Conservation (phyloP, 139 green algal species). For the Dunaliella primolecta region DNA sequence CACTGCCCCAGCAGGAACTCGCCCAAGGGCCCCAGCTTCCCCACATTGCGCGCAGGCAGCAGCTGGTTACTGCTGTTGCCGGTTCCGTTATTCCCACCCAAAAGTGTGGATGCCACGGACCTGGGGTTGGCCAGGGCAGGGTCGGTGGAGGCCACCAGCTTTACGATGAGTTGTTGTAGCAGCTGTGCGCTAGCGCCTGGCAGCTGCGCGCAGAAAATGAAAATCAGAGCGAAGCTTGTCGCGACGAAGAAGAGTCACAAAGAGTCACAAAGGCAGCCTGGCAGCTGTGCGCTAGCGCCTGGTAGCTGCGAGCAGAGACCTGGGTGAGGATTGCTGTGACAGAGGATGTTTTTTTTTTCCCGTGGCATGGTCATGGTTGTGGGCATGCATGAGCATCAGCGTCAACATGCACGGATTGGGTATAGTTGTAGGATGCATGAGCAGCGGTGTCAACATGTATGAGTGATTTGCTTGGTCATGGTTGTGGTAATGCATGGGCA, state of each 20-base stretch:
- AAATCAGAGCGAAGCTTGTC: too few relatives aligned
- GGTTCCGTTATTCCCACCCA: not conserved
- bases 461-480: too few relatives aligned
- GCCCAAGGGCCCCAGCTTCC: constrained; percentile 40
- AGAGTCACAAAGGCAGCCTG: too few relatives aligned
- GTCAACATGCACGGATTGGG: too few relatives aligned
- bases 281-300: not conserved
- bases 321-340: too few relatives aligned
- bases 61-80: not conserved
- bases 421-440: too few relatives aligned
- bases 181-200: constrained; percentile 20
- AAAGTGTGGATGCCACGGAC: constrained; percentile 17
- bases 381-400: too few relatives aligned
- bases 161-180: constrained; percentile 22
- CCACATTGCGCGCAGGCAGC: constrained; percentile 3
- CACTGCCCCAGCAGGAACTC: constrained; percentile 50
- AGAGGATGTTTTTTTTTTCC: too few relatives aligned
- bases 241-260: too few relatives aligned
- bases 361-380: too few relatives aligned
- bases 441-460: too few relatives aligned
- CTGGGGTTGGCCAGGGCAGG: constrained; percentile 27
- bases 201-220: constrained; percentile 21
- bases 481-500: too few relatives aligned
- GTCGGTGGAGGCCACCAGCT: constrained; percentile 27
- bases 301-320: not conserved